Percentiles rank a stretch among this genome's conserved stretches.
Evolutionary conservation across 2,329 filamentous ascomycete genomes (phyloP).

Genomic region (Diaporthe citriasiana): DNA sequence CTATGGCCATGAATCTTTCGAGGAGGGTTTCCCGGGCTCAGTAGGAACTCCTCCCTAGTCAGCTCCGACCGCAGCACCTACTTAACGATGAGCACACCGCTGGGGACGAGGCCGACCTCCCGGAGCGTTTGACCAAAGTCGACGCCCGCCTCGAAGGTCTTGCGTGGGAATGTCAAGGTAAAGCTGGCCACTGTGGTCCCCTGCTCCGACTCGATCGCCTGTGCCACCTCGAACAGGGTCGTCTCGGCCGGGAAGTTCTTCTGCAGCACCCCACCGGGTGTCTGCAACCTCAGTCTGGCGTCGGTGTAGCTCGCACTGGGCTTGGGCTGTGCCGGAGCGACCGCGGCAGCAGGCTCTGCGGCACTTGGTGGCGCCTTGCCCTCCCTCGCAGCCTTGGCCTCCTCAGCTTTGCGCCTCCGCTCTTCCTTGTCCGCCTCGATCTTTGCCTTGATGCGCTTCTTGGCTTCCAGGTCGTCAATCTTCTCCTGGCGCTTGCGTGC

Average conservation of each 20-base stretch:
- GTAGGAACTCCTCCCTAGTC: constrained; percentile 2
- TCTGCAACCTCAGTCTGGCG: constrained; percentile 86
- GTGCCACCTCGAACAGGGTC: constrained; percentile 92
- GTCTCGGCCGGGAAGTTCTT: constrained; percentile 92
- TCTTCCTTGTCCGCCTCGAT: constrained; percentile 96
- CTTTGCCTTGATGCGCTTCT: constrained; percentile 90
- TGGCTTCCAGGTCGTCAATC: constrained; percentile 84
- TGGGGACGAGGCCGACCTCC: constrained; percentile 91
- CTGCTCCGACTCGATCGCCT: constrained; percentile 79
- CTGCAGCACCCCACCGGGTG: constrained; percentile 79
- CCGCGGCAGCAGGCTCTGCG: constrained; percentile 60
- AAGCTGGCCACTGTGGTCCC: constrained; percentile 82
- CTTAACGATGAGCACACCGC: constrained; percentile 86
- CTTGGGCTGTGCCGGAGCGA: constrained; percentile 66
- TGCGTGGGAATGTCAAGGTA: constrained; percentile 87
- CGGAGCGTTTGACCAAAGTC: constrained; percentile 94
- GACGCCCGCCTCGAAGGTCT: constrained; percentile 76
- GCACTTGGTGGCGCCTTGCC: constrained; percentile 70
- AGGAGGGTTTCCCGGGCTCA: not conserved
- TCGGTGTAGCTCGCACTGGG: constrained; percentile 82
- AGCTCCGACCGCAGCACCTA: constrained; percentile 49
- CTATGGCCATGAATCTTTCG: not conserved
- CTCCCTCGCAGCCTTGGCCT: constrained; percentile 87
- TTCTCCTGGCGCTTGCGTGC: constrained; percentile 91
- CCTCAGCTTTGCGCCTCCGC: constrained; percentile 85